Conservation (phyloP, 257 asterid species). For the Ligustrum vulgare region DNA sequence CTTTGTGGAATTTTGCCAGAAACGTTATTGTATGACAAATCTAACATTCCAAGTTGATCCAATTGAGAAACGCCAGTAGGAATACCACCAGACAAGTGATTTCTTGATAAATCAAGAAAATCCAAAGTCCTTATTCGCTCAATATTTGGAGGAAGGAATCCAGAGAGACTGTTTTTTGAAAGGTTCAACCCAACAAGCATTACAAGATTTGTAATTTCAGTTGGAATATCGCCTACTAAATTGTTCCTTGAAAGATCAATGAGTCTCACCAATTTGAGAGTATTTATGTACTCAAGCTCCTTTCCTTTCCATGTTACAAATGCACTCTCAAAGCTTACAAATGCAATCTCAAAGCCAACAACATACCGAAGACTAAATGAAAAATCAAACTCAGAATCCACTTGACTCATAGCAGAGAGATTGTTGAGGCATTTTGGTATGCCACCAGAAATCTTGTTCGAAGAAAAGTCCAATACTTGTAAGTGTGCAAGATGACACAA, state of each 20-base stretch:
- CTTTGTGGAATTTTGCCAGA: no score
- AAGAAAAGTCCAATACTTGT: neutral
- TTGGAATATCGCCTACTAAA: conserved; percentile 31
- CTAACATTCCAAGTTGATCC: conserved; percentile 28
- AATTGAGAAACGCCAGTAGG: conserved; percentile 24
- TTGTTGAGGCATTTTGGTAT: conserved; percentile 9
- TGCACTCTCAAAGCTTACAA: no score
- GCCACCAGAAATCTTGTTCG: neutral
- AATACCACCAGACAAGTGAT: conserved; percentile 32
- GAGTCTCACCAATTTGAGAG: conserved; percentile 25
- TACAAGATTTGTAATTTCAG: conserved; percentile 29
- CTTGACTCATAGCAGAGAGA: neutral
- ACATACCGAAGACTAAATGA: no score
- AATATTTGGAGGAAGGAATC: no score
- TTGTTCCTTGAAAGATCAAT: conserved; percentile 34
- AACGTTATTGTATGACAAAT: conserved; percentile 21
- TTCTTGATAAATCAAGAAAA: conserved; percentile 15
- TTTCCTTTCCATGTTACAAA: conserved; percentile 33
- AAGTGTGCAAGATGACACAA: no score
- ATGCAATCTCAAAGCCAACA: no score
- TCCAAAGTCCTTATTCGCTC: no score
- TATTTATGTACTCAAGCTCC: conserved; percentile 12
- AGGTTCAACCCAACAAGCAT: conserved; percentile 17
- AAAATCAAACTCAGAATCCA: neutral
- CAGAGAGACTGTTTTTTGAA: no score